phyloP scores from a whole-genome alignment of 2,329 filamentous ascomycete species.

The Cladorrhinum sp. region DNA sequence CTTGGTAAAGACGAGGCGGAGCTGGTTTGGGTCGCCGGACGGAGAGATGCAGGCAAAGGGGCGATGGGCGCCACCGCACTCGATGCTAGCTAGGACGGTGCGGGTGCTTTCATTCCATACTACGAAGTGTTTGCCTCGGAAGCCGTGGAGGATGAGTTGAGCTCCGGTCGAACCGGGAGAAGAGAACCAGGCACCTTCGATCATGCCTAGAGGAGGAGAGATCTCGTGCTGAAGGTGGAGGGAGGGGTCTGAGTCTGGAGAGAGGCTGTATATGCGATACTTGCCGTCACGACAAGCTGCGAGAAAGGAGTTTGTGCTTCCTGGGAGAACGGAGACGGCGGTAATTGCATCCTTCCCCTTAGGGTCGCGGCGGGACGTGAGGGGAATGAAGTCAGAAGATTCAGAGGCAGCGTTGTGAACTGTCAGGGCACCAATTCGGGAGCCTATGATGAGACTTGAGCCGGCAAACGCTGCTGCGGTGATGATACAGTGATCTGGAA shows the following conservation, averaged over 20 bases:
- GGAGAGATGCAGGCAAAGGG: conserved; percentile 58
- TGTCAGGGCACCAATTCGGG: conserved; percentile 49
- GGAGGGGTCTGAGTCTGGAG: conserved; percentile 17
- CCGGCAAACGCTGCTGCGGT: conserved; percentile 44
- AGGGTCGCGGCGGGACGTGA: conserved; percentile 37
- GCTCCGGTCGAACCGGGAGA: conserved; percentile 3
- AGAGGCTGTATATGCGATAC: conserved; percentile 60
- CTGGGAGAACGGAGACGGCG: conserved; percentile 52
- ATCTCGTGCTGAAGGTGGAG: conserved; percentile 63
- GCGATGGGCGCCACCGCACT: conserved; percentile 83
- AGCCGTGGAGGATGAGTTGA: conserved; percentile 71
- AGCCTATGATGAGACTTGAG: conserved; percentile 50
- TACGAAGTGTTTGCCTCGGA: conserved; percentile 74
- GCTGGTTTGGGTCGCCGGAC: conserved; percentile 33
- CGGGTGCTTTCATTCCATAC: conserved; percentile 74
- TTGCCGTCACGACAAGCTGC: conserved; percentile 75
- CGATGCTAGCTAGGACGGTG: conserved; percentile 65
- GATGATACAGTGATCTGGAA: conserved; percentile 49
- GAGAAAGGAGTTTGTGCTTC: conserved; percentile 49
- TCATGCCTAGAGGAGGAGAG: conserved; percentile 66
- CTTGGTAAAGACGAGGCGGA: conserved; percentile 63
- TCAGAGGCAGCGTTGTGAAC: conserved; percentile 29
- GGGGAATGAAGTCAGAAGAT: conserved; percentile 28
- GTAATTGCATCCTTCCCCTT: conserved; percentile 65
- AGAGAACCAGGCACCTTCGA: conserved; percentile 68